Conservation (phyloP, 2,329 filamentous ascomycete species). For the Paracoccidioides lutzii region DNA sequence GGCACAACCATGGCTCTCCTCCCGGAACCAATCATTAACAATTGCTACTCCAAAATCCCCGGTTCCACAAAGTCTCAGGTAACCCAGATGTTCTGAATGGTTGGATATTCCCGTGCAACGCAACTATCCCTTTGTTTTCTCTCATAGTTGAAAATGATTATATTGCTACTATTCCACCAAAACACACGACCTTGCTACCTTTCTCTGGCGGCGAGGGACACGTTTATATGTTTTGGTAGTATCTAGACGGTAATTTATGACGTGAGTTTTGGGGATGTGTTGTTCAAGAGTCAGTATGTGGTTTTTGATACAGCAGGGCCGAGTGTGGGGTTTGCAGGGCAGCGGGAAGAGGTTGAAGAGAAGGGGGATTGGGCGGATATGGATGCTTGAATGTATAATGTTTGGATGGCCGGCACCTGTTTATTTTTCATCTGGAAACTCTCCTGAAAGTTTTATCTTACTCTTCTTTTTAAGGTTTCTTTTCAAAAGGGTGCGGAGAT, state of each 20-base stretch:
- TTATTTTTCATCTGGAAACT: too few relatives aligned
- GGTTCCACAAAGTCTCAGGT: constrained; percentile 34
- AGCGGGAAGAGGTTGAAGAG: neutral
- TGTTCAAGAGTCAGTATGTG: constrained; percentile 48
- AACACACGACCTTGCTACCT: constrained; percentile 41
- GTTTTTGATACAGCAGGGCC: constrained; percentile 37
- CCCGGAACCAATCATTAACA: constrained; percentile 39
- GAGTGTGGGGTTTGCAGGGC: constrained; percentile 7
- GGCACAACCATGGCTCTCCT: constrained; percentile 55
- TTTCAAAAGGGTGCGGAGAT: constrained; percentile 59
- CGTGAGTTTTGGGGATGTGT: constrained; percentile 45
- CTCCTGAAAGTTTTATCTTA: too few relatives aligned
- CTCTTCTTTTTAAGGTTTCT: too few relatives aligned
- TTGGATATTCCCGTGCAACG: constrained; percentile 46
- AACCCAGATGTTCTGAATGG: constrained; percentile 23
- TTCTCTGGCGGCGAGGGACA: constrained; percentile 12
- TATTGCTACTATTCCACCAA: constrained; percentile 42
- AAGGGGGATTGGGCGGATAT: neutral
- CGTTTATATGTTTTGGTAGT: constrained; percentile 43
- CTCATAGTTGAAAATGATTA: constrained; percentile 39
- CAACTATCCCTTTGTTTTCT: constrained; percentile 41
- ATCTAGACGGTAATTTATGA: constrained; percentile 45
- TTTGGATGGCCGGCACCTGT: too few relatives aligned
- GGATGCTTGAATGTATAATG: neutral
- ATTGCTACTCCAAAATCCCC: constrained; percentile 47